A percentile compares a stretch with the other conserved stretches of the same genome.
phyloP scores from a whole-genome alignment of 805 yeast genomes.

The Debaryomyces castellii region DNA sequence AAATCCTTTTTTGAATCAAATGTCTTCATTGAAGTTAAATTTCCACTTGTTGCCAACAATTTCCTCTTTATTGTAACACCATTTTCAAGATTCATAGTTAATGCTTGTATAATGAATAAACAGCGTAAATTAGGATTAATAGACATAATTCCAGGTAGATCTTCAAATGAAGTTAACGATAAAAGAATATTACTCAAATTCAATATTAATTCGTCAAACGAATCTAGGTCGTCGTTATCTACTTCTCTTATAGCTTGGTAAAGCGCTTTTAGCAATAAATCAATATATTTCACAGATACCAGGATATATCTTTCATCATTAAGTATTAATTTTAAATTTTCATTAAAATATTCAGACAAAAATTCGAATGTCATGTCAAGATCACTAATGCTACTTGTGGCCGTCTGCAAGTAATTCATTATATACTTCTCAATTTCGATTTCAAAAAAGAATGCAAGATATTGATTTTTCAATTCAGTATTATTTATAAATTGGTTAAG shows the following conservation, averaged over 20 bases:
- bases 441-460: constrained; percentile 12
- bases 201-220: constrained; percentile 11
- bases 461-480: constrained; percentile 17
- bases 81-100: constrained; percentile 7
- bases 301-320: background rate
- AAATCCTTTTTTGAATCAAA: constrained; percentile 22
- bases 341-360: constrained; percentile 9
- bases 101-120: constrained; percentile 4
- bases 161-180: constrained; percentile 21
- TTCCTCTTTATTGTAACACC: constrained; percentile 19
- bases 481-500: constrained; percentile 32
- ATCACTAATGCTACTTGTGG: background rate
- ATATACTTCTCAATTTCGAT: constrained; percentile 2
- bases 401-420: background rate
- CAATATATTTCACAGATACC: constrained; percentile 2
- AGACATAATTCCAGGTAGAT: constrained; percentile 2
- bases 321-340: background rate
- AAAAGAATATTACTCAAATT: constrained; percentile 12
- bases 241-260: constrained; percentile 4
- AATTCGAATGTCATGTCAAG: constrained; percentile 6
- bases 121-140: constrained; percentile 7
- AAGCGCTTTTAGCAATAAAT: constrained; percentile 3
- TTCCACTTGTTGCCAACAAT: constrained; percentile 35
- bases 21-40: constrained; percentile 30
- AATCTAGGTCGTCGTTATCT: constrained; percentile 10